Evolutionary conservation across 495 filamentous ascomycete genomes (phyloP), one percentile per base, ranked within the genome.

Genomic region (Aspergillus panamensis): DNA sequence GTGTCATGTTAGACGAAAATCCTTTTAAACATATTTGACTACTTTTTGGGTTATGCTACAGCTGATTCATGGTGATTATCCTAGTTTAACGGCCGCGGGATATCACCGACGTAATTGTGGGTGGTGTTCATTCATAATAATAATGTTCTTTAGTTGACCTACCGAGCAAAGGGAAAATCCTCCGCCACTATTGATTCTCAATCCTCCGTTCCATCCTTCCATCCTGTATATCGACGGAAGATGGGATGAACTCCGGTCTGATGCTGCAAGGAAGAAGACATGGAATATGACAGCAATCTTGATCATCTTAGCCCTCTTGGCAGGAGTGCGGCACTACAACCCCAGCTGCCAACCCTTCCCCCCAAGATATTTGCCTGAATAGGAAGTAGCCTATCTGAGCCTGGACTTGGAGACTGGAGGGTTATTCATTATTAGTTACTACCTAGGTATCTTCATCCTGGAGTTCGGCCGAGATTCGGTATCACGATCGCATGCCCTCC

Each of bases 291-390:
- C 20, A 29, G 30, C 14, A 37, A 62, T 65, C 56, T 61, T 65
- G 60, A 60, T 60, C 55, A 30, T 48, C 62, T 62, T 62, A 53
- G 62, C 48, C 3, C 13, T 29, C 63, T 66, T 66, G 63, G 63
- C 63, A 45, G 40, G 31, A 31, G 53, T 45, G 29, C 39, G 40
- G 33, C 32, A 44, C 48, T n/a, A 20, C 6, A 51, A 16, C 48
- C 45, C 48, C 40, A 13, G 21, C 2, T 25, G 52, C n/a, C 42
- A 13, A 16, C 20, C 42, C 10, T 20, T 8, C 19, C 5, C n/a
- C 42, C 16, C 42, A 9, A 20, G 17, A 21, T 45, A 8, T 45
- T 16, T 16, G n/a, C 25, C 25, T 25, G 25, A 25, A 25, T 25
- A 25, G 25, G 25, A 25, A 25, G 25, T 25, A 25, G 25, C 5